phyloP scores from a whole-genome alignment of 352 stramenopile species.

The Albugo laibachii region DNA sequence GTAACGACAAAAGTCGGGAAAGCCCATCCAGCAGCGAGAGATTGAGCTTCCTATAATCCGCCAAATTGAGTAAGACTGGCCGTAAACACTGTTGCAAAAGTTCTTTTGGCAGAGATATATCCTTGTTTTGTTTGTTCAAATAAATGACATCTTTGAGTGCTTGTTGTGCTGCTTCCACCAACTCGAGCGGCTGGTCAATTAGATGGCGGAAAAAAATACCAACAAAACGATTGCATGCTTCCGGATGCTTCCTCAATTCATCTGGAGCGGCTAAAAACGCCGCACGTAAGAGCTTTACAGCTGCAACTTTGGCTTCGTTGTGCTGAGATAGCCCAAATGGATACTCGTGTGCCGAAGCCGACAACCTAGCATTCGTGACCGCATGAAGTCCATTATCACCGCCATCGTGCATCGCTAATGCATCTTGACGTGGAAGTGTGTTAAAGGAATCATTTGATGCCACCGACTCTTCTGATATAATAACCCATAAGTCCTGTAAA shows the following conservation, averaged over 20 bases:
- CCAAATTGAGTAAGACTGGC: slow-evolving; percentile 90
- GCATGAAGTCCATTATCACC: background rate
- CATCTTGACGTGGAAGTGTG: background rate
- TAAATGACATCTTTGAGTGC: slow-evolving; percentile 65
- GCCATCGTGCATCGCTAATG: background rate
- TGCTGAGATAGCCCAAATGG: slow-evolving; percentile 67
- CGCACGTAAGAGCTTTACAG: slow-evolving; percentile 72
- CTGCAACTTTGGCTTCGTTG: slow-evolving; percentile 68
- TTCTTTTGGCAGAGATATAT: slow-evolving; percentile 85
- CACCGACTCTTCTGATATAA: slow-evolving; percentile 54
- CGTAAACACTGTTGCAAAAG: slow-evolving; percentile 90
- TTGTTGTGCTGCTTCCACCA: slow-evolving; percentile 64
- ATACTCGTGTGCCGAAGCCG: slow-evolving; percentile 32
- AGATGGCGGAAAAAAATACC: slow-evolving; percentile 83
- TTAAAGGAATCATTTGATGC: slow-evolving; percentile 2
- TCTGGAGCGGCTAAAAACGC: slow-evolving; percentile 66
- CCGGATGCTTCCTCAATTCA: slow-evolving; percentile 70
- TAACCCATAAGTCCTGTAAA: slow-evolving; percentile 65
- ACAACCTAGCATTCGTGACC: background rate
- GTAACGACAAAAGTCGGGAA: slow-evolving; percentile 79
- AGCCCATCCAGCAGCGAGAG: slow-evolving; percentile 88
- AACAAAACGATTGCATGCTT: slow-evolving; percentile 70
- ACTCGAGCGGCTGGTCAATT: slow-evolving; percentile 61
- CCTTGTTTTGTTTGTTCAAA: slow-evolving; percentile 74
- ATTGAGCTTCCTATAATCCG: slow-evolving; percentile 94